phyloP scores from a whole-genome alignment of 441 rosid species.

The Gossypium davidsonii region DNA sequence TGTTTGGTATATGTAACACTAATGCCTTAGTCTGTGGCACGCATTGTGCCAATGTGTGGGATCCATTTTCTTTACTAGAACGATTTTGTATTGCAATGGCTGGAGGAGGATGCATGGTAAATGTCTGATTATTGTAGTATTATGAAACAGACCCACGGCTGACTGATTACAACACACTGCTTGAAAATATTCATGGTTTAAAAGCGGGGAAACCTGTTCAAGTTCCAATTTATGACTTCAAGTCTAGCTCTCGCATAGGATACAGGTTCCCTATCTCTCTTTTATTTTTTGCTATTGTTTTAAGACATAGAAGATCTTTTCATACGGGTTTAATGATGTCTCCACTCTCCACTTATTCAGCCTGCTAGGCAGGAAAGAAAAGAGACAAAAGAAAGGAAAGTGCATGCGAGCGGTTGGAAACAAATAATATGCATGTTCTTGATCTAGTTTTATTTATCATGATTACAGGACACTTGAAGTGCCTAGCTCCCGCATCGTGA shows the following conservation, averaged over 20 bases:
- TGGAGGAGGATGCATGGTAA: slow-evolving; percentile 9
- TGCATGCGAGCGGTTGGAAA: background rate
- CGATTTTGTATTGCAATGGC: slow-evolving; percentile 6
- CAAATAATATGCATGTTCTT: slow-evolving; percentile 11
- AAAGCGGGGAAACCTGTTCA: slow-evolving; percentile 80
- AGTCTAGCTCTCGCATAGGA: slow-evolving; percentile 82
- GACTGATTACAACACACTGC: slow-evolving; percentile 89
- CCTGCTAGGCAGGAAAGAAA: background rate
- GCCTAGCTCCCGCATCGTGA: slow-evolving; percentile 83
- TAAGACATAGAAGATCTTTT: slow-evolving; percentile 7
- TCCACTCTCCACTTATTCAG: slow-evolving; percentile 8
- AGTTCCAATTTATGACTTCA: slow-evolving; percentile 92
- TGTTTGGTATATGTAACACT: background rate
- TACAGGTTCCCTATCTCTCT: slow-evolving; percentile 49
- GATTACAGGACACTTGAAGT: slow-evolving; percentile 71
- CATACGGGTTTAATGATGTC: slow-evolving; percentile 12
- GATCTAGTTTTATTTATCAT: slow-evolving; percentile 13
- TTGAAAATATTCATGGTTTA: slow-evolving; percentile 66
- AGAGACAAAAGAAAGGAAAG: background rate
- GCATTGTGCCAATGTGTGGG: background rate
- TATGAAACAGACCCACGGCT: slow-evolving; percentile 80
- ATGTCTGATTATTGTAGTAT: slow-evolving; percentile 24
- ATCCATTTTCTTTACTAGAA: slow-evolving; percentile 12
- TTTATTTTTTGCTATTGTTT: slow-evolving; percentile 11
- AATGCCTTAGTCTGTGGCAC: background rate